Base-by-base conservation (phyloP, 2,329 filamentous ascomycete species). In the Pseudogymnoascus verrucosus region DNA sequence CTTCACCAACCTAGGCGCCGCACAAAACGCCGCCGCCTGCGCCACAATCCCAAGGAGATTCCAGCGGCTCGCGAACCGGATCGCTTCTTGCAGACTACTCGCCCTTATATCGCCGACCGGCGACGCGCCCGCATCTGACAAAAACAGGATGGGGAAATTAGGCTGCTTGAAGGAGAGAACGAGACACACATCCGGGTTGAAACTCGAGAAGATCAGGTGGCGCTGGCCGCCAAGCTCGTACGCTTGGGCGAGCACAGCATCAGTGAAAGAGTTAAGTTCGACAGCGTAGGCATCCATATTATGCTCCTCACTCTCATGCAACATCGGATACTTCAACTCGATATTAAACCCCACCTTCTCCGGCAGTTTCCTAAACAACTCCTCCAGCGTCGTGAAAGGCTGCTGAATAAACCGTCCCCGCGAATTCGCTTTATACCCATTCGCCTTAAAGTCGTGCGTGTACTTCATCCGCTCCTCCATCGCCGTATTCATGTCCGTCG, bases 311-410 rank as follows among this genome's bases (percentile, higher is more conserved):
- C 87, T 91, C 79, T 99, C 96, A 74, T 93, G 89, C 44, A 99
- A 84, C 93, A 98, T 98, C 4, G 95, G 95, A 74, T 99, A 99
- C 77, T 99, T 98, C 84, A 99, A 90, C 79, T 99, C 95, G 69
- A 99, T 96, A 76, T 99, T 98, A 82, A 99, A 99, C 12, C 95
- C 93, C 21, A 96, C 89, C 12, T 85, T 82, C 67, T 89, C 84
- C 0, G 92, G 91, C 0, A 99, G 79, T 72, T 93, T 88, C 70
- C 85, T 84, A 78, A 99, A 97, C 74, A 98, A 87, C 66, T 97
- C 91, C 75, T 97, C 92, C 4, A 99, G 81, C 0, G 95, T 99
- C 6, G 93, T 93, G 77, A 99, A 99, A 0, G 93, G 92, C 0
- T 90, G 91, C 74, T 98, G 93, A 71, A 99, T 98, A 71, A 96